Conservation (phyloP, 2,329 filamentous ascomycete genomes). For the Podosphaera aphanis region DNA sequence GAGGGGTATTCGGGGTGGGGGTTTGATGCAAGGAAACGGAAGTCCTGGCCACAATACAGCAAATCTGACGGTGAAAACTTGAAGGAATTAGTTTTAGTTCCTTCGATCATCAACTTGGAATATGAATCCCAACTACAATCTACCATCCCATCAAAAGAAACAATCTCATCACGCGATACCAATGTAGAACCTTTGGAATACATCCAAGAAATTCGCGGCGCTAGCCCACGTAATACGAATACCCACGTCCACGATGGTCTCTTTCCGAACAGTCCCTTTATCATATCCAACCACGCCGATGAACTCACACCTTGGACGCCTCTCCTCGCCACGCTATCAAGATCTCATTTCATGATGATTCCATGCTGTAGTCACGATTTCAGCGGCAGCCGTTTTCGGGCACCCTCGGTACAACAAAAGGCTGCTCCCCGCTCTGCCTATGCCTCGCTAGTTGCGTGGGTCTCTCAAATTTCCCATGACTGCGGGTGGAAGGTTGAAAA, state of each 20-base stretch:
- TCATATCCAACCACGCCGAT: conserved; percentile 92
- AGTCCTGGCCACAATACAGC: conserved; percentile 61
- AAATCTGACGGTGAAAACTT: conserved; percentile 23
- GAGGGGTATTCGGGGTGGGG: conserved; percentile 77
- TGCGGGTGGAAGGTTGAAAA: conserved; percentile 58
- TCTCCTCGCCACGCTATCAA: conserved; percentile 52
- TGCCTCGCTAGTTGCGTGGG: conserved; percentile 61
- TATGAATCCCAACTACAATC: not conserved
- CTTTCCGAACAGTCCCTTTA: conserved; percentile 58
- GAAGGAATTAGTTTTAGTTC: conserved; percentile 36
- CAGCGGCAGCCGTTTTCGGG: conserved; percentile 49
- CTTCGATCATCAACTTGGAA: conserved; percentile 16
- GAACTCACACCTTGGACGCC: conserved; percentile 94
- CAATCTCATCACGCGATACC: not conserved
- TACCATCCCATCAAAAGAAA: not conserved
- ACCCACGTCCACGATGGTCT: conserved; percentile 30
- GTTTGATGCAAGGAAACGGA: conserved; percentile 69
- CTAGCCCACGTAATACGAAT: conserved; percentile 17
- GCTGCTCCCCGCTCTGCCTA: conserved; percentile 40
- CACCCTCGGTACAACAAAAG: conserved; percentile 24
- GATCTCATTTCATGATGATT: conserved; percentile 71
- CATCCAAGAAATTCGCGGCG: not conserved
- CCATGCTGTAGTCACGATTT: conserved; percentile 88
- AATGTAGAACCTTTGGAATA: not conserved
- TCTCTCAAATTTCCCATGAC: conserved; percentile 41